These are phyloP conservation scores for Tricholoma sp. DNA, from an alignment of 768 basidiomycete genomes.

Conservation along the genomic window DNA sequence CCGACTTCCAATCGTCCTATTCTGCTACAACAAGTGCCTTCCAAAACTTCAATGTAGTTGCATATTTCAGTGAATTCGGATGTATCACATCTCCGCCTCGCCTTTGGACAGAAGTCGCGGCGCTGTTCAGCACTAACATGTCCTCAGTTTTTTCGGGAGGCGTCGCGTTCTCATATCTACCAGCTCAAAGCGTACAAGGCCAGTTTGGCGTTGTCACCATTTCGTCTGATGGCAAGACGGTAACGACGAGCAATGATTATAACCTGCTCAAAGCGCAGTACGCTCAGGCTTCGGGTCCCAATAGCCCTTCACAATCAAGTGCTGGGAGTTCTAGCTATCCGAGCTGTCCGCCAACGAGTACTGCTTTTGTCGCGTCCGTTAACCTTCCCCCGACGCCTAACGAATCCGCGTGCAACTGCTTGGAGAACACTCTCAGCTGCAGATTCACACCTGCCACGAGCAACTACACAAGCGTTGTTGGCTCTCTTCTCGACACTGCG, in stretches of 20 bases:
- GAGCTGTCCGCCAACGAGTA: conserved; percentile 58
- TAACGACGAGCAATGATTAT: conserved; percentile 68
- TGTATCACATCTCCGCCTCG: conserved; percentile 59
- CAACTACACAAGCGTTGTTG: conserved; percentile 58
- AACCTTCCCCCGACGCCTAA: conserved; percentile 83
- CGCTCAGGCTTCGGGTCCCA: conserved; percentile 47
- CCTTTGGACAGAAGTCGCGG: conserved; percentile 74
- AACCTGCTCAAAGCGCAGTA: conserved; percentile 60
- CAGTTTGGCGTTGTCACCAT: conserved; percentile 86
- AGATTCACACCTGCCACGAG: conserved; percentile 59
- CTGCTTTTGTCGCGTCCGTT: conserved; percentile 58
- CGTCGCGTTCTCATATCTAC: conserved; percentile 88
- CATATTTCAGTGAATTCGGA: conserved; percentile 90
- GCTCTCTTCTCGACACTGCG: conserved; percentile 56
- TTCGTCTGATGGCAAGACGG: conserved; percentile 56
- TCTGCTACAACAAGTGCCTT: conserved; percentile 49
- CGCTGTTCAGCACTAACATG: conserved; percentile 71
- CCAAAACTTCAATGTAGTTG: conserved; percentile 65
- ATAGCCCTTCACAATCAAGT: conserved; percentile 45
- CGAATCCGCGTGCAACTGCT: conserved; percentile 71
- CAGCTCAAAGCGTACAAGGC: conserved; percentile 63
- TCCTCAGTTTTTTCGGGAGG: conserved; percentile 83
- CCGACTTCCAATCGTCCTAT: conserved; percentile 53
- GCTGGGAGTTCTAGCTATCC: conserved; percentile 47
- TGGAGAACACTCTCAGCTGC: conserved; percentile 66